Evolutionary conservation across 192 early-diverging fungal genomes (phyloP), one percentile per base, ranked within the genome.

Genomic region (Chytriomyces hyalinus): DNA sequence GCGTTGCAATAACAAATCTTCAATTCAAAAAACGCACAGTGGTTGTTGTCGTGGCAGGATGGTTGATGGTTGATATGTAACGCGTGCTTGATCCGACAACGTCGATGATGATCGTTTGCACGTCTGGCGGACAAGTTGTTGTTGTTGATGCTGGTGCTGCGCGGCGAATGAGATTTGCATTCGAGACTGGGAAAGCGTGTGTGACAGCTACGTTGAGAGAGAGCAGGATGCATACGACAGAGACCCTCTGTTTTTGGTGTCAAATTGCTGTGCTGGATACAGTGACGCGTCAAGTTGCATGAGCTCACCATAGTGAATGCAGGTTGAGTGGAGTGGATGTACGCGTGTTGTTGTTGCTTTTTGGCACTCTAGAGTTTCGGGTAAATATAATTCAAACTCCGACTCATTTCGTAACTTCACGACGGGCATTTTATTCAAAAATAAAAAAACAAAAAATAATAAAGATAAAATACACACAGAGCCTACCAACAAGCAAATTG

Each of bases 21-120:
- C 36, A 36, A 36, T 57, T n/a, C 53, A 57, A 57, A 57, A 57
- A 57, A 57, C 15, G 53, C 53, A 57, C 53, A n/a, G 53, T 57
- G 53, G 53, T 57, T 13, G 53, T 57, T 13, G 53, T 57, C 15
- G 3, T 57, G 53, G 53, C 53, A 20, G 53, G 53, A 57, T 5
- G 53, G 15, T 13, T 57, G 53, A 57, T 57, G 53, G 53, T 57
- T 20, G 53, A 57, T 20, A 57, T 20, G 53, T 57, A 57, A 13
- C 20, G 13, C 13, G 53, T 57, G 15, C 15, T n/a, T 57, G 53
- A 57, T 57, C 53, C 53, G 1, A 57, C 53, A 5, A 57, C 53
- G 53, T 57, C 53, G 20, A 57, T 57, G 15, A 57, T 20, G 20
- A 57, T 57, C 2, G 53, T 57, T 13, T 13, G 15, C 53, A 20